Evolutionary conservation across 352 stramenopile species (phyloP), one percentile per base, ranked within the genome.

Genomic region (Globisporangium heterothallicum): DNA sequence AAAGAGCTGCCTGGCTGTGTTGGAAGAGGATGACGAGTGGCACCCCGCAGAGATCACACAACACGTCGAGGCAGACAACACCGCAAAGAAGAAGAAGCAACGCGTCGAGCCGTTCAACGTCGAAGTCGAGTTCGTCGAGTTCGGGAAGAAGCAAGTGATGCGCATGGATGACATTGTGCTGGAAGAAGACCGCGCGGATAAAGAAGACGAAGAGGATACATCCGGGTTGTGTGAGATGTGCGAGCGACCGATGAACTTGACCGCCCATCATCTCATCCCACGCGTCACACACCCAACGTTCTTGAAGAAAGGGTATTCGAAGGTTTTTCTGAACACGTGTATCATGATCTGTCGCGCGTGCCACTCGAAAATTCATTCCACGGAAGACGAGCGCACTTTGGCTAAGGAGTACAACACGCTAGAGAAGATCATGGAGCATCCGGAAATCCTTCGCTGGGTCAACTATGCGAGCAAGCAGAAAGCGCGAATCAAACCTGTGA

Each of bases 191-290:
- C 58, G 88, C n/a, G 76, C 75, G 8, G 72, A 89, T 42, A 53
- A 68, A 29, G 63, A 74, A 10, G 84, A 86, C 48, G 70, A 76
- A 30, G 64, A 70, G 4, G 63, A 59, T 14, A 27, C 32, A 21
- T 46, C n/a, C 9, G 66, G 58, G 16, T 32, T 75, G 30, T 98
- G 94, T 44, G 79, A 75, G 53, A 88, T 98, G 63, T 98, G 94
- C 50, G 88, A 96, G 66, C 79, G 94, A 19, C 70, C 74, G 9
- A 96, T 97, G 68, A 90, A 88, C 53, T 45, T 98, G 16, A 97
- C 91, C 13, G 78, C 79, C 6, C 94, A 98, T 66, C 94, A 98
- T 57, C 66, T 98, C 7, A 97, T 96, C 48, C 94, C 94, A 5
- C 86, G 86, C 35, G 77, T 76, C n/a, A 86, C 65, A 3, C 86